phyloP scores from a whole-genome alignment of 352 stramenopile genomes.

The Phytophthora fragariae region DNA sequence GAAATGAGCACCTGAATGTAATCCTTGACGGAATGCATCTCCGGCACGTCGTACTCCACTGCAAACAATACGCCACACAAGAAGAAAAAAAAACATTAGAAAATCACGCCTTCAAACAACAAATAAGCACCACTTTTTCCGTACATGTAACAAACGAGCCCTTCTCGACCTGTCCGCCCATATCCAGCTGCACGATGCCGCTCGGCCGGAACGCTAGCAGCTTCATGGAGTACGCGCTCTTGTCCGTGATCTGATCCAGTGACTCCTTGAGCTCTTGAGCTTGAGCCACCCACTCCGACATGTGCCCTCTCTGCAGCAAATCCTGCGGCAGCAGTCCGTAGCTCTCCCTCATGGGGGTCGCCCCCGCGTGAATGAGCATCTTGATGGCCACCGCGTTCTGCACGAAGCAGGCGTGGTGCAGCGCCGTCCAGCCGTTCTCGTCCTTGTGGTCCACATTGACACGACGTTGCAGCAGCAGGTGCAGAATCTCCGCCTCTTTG shows the following conservation, averaged over 20 bases:
- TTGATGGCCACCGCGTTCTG: slow-evolving; percentile 77
- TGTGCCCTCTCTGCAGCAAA: slow-evolving; percentile 72
- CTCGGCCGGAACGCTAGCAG: slow-evolving; percentile 82
- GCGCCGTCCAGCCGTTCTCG: slow-evolving; percentile 85
- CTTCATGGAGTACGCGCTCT: slow-evolving; percentile 73
- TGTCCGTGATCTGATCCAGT: slow-evolving; percentile 72
- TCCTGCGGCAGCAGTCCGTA: slow-evolving; percentile 84
- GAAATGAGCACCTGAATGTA: slow-evolving; percentile 89
- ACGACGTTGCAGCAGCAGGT: slow-evolving; percentile 71
- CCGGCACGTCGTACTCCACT: slow-evolving; percentile 86
- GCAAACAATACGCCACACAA: not conserved
- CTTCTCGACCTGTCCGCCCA: slow-evolving; percentile 87
- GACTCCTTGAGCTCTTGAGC: slow-evolving; percentile 79
- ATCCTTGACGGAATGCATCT: slow-evolving; percentile 85
- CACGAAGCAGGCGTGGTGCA: slow-evolving; percentile 84
- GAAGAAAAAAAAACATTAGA: slow-evolving; percentile 4
- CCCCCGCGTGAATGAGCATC: slow-evolving; percentile 79
- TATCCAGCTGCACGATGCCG: slow-evolving; percentile 84
- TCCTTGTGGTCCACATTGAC: slow-evolving; percentile 86
- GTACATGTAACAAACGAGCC: slow-evolving; percentile 83
- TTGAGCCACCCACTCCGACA: slow-evolving; percentile 72
- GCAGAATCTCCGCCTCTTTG: slow-evolving; percentile 79
- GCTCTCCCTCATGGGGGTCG: slow-evolving; percentile 71
- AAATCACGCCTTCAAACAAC: not conserved
- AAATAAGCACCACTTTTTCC: slow-evolving; percentile 5